phyloP scores from a whole-genome alignment of 345 rosid species.

The Eucalyptus leucophloia region DNA sequence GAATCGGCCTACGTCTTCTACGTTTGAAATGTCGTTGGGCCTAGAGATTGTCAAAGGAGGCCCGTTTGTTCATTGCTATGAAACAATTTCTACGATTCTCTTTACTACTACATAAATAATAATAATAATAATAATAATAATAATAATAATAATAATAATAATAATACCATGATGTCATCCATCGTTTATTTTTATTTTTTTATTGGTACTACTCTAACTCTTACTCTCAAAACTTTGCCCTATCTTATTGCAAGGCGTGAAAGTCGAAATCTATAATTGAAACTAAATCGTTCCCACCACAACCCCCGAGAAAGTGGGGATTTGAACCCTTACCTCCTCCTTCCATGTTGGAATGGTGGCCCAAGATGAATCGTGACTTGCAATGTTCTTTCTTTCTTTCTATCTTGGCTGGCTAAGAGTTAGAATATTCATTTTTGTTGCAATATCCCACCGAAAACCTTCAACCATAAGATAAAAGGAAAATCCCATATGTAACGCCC shows the following conservation, averaged over 20 bases:
- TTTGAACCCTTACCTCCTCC: too few relatives aligned
- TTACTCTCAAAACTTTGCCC: fast-evolving
- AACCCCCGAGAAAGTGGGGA: fast-evolving
- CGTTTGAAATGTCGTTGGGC: not conserved
- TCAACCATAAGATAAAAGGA: not conserved
- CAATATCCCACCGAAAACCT: not conserved
- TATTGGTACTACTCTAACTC: too few relatives aligned
- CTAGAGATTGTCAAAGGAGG: not conserved
- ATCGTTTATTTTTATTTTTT: not conserved
- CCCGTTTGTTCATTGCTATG: not conserved
- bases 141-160: too few relatives aligned
- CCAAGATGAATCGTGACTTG: not conserved
- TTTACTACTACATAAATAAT: not conserved
- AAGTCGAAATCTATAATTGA: too few relatives aligned
- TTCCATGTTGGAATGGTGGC: too few relatives aligned
- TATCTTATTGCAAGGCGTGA: fast-evolving
- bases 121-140: not conserved
- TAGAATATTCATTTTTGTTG: not conserved
- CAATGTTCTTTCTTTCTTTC: not conserved
- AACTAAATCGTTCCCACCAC: too few relatives aligned
- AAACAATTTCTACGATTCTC: not conserved
- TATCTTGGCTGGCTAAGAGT: not conserved
- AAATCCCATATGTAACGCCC: not conserved
- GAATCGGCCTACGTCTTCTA: not conserved
- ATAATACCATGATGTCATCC: not conserved